Evolutionary conservation across 129 eudicot species (phyloP), one percentile per base, ranked within the genome.

Genomic region (Lonicera japonica): DNA sequence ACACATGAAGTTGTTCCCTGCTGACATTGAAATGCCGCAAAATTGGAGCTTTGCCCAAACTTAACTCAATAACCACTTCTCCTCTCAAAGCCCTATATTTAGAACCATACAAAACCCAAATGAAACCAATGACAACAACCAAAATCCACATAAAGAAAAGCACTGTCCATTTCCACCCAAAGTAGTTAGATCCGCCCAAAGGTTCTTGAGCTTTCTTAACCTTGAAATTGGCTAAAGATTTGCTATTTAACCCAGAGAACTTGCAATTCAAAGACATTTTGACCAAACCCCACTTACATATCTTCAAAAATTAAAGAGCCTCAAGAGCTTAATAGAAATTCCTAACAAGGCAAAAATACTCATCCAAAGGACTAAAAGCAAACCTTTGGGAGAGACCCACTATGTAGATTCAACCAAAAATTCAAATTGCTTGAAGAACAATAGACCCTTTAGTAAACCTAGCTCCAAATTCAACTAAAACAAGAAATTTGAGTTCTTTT

Each of bases 261-360:
- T 79, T 80, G 71, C 69, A 73, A 56, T 83, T 76, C 69, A 83
- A 70, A 76, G 90, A 73, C 96, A 88, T 88, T 64, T 65, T 79
- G 20, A 65, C 78, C 75, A 75, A 58, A 70, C 77, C 67, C 78
- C 70, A 79, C 74, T 75, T 81, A 71, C 75, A 84, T 74, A 62
- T 78, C 80, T 75, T 84, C 78, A 66, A 23, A 55, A n/a, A n/a
- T n/a, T n/a, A n/a, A 75, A 62, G 50, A 56, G 25, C 67, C 77
- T 80, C 50, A 63, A 73, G 45, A 79, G 21, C 72, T 76, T 73
- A 62, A 79, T 51, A 24, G 18, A 23, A 61, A 66, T 51, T 53
- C 70, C 71, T 66, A 41, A 25, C 18, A 81, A 23, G 51, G 61
- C 70, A 67, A 69, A 34, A 52, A 72, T 73, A 70, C 77, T 63